Evolutionary conservation across 2,329 filamentous ascomycete species (phyloP).

Genomic region (Cordyceps sp.): DNA sequence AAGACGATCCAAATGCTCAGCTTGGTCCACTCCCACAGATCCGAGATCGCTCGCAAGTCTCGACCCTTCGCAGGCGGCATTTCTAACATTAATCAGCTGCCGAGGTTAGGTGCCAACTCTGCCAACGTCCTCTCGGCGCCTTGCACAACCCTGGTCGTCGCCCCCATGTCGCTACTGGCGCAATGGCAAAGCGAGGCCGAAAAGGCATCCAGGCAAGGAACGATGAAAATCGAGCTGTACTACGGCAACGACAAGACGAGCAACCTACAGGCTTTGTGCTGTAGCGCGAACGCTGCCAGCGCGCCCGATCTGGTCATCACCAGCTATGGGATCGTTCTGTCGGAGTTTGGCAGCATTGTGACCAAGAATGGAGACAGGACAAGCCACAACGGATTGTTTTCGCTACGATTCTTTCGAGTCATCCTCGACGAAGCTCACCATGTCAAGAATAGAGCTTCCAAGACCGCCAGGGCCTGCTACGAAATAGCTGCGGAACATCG

Average conservation of each 20-base stretch:
- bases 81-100: slow-evolving; percentile 40
- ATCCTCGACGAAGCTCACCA: slow-evolving; percentile 92
- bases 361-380: slow-evolving; percentile 48
- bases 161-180: slow-evolving; percentile 87
- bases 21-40: slow-evolving; percentile 70
- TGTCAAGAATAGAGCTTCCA: slow-evolving; percentile 81
- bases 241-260: slow-evolving; percentile 74
- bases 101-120: slow-evolving; percentile 41
- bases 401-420: slow-evolving; percentile 82
- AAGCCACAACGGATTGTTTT: slow-evolving; percentile 63
- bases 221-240: slow-evolving; percentile 74
- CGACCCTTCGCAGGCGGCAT: slow-evolving; percentile 13
- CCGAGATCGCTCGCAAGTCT: slow-evolving; percentile 28
- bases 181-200: slow-evolving; percentile 95
- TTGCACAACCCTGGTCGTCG: slow-evolving; percentile 85
- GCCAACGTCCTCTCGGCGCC: slow-evolving; percentile 51
- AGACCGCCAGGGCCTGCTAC: slow-evolving; percentile 90
- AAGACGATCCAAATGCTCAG: slow-evolving; percentile 99
- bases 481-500: slow-evolving; percentile 72
- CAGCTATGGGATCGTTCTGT: slow-evolving; percentile 81
- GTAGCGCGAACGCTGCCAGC: slow-evolving; percentile 50
- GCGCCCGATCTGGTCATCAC: slow-evolving; percentile 89
- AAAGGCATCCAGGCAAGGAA: slow-evolving; percentile 73
- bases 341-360: slow-evolving; percentile 61
- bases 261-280: slow-evolving; percentile 68